Evolutionary conservation across 257 asterid species (phyloP), one percentile per base, ranked within the genome.

Genomic region (Solanum stenotomum): DNA sequence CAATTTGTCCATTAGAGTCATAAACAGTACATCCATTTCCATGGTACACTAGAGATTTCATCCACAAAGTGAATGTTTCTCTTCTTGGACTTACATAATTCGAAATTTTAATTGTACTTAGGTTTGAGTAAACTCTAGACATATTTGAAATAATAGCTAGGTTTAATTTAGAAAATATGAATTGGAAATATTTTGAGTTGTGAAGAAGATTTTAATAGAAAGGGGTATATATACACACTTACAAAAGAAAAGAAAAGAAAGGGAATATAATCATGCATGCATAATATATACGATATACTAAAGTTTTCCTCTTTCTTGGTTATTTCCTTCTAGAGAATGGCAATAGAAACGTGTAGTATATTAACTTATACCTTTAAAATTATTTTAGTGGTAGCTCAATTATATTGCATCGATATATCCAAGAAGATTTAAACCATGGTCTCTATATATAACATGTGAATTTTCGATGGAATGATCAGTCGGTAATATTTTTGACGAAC

Each of bases 1-100:
- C 91, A 52, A 94, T 89, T 11, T 90, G 40, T 1, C 98, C 96
- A 22, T 89, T 77, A 0, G 95, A 90, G 81, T 90, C 90, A 79
- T 68, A 95, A 78, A 92, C 95, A 1, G 95, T 90, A 88, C 96
- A 95, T 3, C 98, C 98, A 87, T 93, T 91, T 85, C 96, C 91
- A 31, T 93, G 91, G 84, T 91, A 87, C 27, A 95, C 93, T 3
- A 95, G 92, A 10, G 98, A 95, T 86, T 93, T 95, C 96, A 94
- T 92, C 98, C 96, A 94, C 83, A 95, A 83, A 2, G 98, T 94
- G 82, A 93, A 93, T 4, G 82, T 44, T 83, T 94, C 96, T 85
- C 91, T 90, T 40, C 85, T 68, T 20, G 94, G 87, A 2, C 92
- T 89, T 22, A 87, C 22, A 18, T 87, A 89, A 46, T 44, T 44